phyloP scores from a whole-genome alignment of 164 flowering plant genomes.

The Stephania yunnanensis region DNA sequence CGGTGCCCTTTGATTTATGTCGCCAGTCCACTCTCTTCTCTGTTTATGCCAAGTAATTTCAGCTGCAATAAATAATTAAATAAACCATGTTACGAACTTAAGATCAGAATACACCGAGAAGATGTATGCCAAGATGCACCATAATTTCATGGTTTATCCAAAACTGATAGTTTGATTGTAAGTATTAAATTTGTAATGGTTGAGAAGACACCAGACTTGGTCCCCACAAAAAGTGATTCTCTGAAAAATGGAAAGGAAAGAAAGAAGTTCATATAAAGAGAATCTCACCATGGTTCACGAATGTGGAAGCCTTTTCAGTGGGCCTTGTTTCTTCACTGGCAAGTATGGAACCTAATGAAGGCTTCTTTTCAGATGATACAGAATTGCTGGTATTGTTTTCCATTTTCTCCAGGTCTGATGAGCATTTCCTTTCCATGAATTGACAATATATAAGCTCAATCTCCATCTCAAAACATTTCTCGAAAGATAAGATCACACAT shows the following conservation, averaged over 20 bases:
- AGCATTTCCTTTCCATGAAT: conserved; percentile 23
- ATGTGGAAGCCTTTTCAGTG: conserved; percentile 17
- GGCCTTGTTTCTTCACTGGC: conserved; percentile 18
- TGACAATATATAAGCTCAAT: neutral
- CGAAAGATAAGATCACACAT: neutral
- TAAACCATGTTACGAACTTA: conserved; percentile 1
- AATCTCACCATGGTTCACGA: conserved; percentile 38
- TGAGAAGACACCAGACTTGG: neutral
- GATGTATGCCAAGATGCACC: neutral
- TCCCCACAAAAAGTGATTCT: neutral
- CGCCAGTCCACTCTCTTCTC: conserved; percentile 46
- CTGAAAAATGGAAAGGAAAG: neutral
- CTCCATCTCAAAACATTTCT: conserved; percentile 1
- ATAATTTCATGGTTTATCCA: neutral
- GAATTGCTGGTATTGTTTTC: conserved; percentile 21
- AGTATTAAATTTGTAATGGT: neutral
- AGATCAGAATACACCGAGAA: neutral
- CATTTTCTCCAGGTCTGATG: conserved; percentile 19
- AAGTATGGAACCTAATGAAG: conserved; percentile 16
- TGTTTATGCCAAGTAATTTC: conserved; percentile 47
- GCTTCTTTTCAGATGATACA: conserved; percentile 22
- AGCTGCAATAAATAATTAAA: conserved; percentile 23
- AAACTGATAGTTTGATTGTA: neutral
- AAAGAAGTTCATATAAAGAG: neutral
- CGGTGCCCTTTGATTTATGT: conserved; percentile 26